Evolutionary conservation across 495 filamentous ascomycete species (phyloP).

Genomic region (Acidomyces sp.): DNA sequence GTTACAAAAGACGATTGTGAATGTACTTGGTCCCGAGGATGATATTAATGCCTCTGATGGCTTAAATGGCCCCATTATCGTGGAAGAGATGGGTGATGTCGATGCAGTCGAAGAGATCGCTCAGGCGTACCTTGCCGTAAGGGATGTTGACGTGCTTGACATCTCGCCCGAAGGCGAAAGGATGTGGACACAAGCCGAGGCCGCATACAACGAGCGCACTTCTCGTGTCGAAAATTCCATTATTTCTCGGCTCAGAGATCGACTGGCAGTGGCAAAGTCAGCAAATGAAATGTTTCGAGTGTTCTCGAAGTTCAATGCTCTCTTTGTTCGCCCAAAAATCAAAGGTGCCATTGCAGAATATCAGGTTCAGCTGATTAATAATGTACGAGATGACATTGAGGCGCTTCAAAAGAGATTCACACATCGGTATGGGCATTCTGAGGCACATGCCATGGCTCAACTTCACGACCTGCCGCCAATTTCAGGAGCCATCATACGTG

Average conservation of each 20-base stretch:
- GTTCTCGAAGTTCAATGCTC: slow-evolving; percentile 97
- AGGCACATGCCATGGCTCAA: slow-evolving; percentile 95
- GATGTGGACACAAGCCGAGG: slow-evolving; percentile 83
- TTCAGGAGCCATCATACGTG: slow-evolving; percentile 93
- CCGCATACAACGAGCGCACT: slow-evolving; percentile 90
- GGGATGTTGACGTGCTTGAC: slow-evolving; percentile 89
- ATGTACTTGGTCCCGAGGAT: slow-evolving; percentile 69
- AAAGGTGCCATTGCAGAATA: slow-evolving; percentile 94
- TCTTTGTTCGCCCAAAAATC: slow-evolving; percentile 95
- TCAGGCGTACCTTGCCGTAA: slow-evolving; percentile 82
- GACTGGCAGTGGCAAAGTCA: slow-evolving; percentile 84
- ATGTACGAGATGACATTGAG: slow-evolving; percentile 88
- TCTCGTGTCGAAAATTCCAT: slow-evolving; percentile 97
- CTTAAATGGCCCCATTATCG: slow-evolving; percentile 50
- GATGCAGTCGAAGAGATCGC: slow-evolving; percentile 96
- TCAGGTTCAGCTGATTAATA: slow-evolving; percentile 91
- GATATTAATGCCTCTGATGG: slow-evolving; percentile 21
- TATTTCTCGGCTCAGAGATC: slow-evolving; percentile 84
- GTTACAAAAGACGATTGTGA: slow-evolving; percentile 85
- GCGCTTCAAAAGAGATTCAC: slow-evolving; percentile 93
- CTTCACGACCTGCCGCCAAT: slow-evolving; percentile 89
- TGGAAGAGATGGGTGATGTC: slow-evolving; percentile 92
- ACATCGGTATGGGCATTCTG: slow-evolving; percentile 94
- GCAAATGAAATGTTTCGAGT: slow-evolving; percentile 99
- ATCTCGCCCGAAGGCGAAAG: slow-evolving; percentile 77